A percentile compares a stretch with the other conserved stretches of the same genome.
These are phyloP conservation scores for Pachysolen tannophilus DNA, from an alignment of 805 yeast species.

Conservation along the genomic window DNA sequence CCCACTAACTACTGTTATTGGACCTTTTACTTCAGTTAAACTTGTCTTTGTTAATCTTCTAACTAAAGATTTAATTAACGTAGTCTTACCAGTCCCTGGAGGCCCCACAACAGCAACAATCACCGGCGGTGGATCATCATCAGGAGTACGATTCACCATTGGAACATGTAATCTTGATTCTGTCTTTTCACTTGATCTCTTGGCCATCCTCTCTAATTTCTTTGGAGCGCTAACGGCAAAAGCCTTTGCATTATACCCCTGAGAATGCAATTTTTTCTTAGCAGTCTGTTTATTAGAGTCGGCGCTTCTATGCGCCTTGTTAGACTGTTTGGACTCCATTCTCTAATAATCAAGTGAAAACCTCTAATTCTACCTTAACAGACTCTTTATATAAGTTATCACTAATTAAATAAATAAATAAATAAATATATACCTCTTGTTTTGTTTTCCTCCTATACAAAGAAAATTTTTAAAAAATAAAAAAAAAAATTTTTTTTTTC, in stretches of 20 bases:
- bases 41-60: slow-evolving; percentile 84
- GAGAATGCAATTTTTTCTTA: slow-evolving; percentile 81
- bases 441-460: too few species aligned
- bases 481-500: too few species aligned
- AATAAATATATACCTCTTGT: too few species aligned
- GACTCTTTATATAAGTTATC: too few species aligned
- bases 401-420: too few species aligned
- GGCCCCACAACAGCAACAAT: slow-evolving; percentile 97
- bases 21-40: slow-evolving; percentile 83
- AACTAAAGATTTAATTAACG: slow-evolving; percentile 82
- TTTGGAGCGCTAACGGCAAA: slow-evolving; percentile 81
- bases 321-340: slow-evolving; percentile 42
- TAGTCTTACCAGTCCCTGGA: slow-evolving; percentile 96
- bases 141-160: slow-evolving; percentile 95
- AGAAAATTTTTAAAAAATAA: too few species aligned
- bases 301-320: slow-evolving; percentile 76
- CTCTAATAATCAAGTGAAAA: not conserved
- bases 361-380: too few species aligned
- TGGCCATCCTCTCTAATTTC: slow-evolving; percentile 76
- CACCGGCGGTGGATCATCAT: slow-evolving; percentile 95
- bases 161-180: slow-evolving; percentile 92
- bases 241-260: slow-evolving; percentile 80
- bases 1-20: slow-evolving; percentile 94
- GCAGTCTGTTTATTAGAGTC: slow-evolving; percentile 42
- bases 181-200: slow-evolving; percentile 71